phyloP scores from a whole-genome alignment of 192 early-diverging fungal genomes.

The Linnemannia hyalina region DNA sequence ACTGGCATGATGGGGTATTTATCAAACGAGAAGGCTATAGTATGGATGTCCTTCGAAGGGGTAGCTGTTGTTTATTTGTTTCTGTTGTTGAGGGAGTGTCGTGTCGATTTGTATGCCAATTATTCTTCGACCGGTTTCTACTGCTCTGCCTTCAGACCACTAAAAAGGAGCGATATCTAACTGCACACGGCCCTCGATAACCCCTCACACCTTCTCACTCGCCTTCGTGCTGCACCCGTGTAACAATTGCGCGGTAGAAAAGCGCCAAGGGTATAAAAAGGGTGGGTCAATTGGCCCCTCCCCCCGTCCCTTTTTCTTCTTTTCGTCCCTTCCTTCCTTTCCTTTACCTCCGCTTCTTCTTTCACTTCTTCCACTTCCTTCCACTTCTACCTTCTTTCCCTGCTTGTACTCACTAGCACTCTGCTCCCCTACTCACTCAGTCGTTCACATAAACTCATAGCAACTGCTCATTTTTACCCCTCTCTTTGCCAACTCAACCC shows the following conservation, averaged over 20 bases:
- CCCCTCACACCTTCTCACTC: not conserved
- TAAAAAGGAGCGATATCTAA: too few relatives aligned
- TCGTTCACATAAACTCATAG: not conserved
- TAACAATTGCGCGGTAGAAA: not conserved
- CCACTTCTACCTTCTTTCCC: not conserved
- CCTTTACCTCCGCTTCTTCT: not conserved
- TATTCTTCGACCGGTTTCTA: not conserved
- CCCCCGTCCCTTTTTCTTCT: not conserved
- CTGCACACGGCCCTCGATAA: too few relatives aligned
- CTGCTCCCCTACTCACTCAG: not conserved
- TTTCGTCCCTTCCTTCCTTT: not conserved
- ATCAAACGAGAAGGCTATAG: not conserved
- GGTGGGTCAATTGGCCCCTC: not conserved
- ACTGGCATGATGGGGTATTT: not conserved
- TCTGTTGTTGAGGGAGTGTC: not conserved
- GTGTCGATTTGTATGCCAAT: slow-evolving; percentile 3
- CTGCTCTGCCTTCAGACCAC: not conserved
- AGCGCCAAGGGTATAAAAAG: not conserved
- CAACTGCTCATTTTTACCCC: not conserved
- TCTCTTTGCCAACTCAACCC: not conserved
- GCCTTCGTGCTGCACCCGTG: not conserved
- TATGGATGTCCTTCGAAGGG: not conserved
- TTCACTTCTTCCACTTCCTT: not conserved
- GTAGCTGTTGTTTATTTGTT: not conserved
- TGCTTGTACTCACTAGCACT: not conserved